A percentile compares a stretch with the other conserved stretches of the same genome.
Conservation (phyloP, 441 rosid genomes). For the Lepidium campestre region DNA sequence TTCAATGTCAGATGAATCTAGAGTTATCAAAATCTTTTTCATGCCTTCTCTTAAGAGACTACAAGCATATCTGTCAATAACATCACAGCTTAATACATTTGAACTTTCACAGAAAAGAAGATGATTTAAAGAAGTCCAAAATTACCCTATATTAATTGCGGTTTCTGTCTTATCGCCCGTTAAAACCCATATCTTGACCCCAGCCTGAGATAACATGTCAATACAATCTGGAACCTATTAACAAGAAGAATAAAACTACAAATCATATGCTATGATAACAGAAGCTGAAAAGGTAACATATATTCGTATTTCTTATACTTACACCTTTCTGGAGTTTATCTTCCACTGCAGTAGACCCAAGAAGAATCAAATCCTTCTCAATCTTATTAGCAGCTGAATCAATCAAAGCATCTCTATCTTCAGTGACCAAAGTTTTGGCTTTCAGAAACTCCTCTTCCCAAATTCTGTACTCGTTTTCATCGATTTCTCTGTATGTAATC, state of each 20-base stretch:
- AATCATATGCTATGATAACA: neutral
- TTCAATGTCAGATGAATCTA: slow-evolving; percentile 54
- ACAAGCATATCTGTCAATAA: slow-evolving; percentile 67
- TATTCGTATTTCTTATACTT: slow-evolving; percentile 13
- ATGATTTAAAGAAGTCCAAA: neutral
- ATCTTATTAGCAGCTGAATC: slow-evolving; percentile 62
- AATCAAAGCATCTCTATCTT: slow-evolving; percentile 51
- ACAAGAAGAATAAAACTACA: neutral
- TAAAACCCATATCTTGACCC: slow-evolving; percentile 84
- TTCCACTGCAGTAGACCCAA: slow-evolving; percentile 97
- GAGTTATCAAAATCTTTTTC: slow-evolving; percentile 56
- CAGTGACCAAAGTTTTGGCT: slow-evolving; percentile 59
- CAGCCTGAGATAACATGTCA: slow-evolving; percentile 73
- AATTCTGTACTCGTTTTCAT: slow-evolving; percentile 42
- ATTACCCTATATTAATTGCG: slow-evolving; percentile 87
- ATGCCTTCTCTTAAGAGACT: slow-evolving; percentile 74
- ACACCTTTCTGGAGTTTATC: slow-evolving; percentile 93
- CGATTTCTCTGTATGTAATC: slow-evolving; percentile 67
- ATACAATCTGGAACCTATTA: slow-evolving; percentile 83
- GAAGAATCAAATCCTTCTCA: slow-evolving; percentile 68
- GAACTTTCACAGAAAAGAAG: neutral
- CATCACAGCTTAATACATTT: neutral
- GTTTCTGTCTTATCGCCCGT: slow-evolving; percentile 98
- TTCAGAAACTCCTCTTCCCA: slow-evolving; percentile 56
- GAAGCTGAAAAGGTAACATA: neutral